Conservation (phyloP, 2,329 filamentous ascomycete species). For the Penicillium paneum region DNA sequence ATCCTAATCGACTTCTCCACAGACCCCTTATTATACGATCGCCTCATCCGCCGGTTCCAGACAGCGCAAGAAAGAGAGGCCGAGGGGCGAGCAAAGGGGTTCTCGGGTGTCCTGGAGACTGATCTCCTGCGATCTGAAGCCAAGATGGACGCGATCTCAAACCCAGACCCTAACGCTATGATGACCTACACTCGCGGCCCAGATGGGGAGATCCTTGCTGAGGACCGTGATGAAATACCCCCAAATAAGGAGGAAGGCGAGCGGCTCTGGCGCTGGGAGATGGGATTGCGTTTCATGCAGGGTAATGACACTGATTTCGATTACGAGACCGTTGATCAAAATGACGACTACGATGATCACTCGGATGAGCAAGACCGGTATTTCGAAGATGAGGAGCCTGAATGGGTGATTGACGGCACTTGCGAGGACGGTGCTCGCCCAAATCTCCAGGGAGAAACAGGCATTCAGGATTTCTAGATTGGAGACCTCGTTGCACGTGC, state of each 20-base stretch:
- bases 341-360: constrained; percentile 68
- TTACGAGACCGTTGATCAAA: constrained; percentile 66
- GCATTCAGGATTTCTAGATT: constrained; percentile 66
- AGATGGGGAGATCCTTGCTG: constrained; percentile 56
- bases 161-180: constrained; percentile 51
- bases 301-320: constrained; percentile 78
- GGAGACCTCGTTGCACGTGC: not conserved
- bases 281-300: constrained; percentile 69
- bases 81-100: constrained; percentile 71
- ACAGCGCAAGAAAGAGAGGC: constrained; percentile 68
- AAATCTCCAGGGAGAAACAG: constrained; percentile 58
- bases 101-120: constrained; percentile 73
- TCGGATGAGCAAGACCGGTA: constrained; percentile 68
- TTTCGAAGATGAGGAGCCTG: constrained; percentile 75
- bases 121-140: constrained; percentile 74
- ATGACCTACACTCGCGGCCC: constrained; percentile 51
- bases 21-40: constrained; percentile 80
- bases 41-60: constrained; percentile 73
- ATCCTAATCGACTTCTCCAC: constrained; percentile 20
- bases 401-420: constrained; percentile 55
- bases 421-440: constrained; percentile 30
- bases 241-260: constrained; percentile 63
- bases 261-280: constrained; percentile 67
- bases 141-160: constrained; percentile 62
- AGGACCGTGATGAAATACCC: constrained; percentile 58